Conservation (phyloP, 768 basidiomycete species). For the Rubroboletus pulcherrimus region DNA sequence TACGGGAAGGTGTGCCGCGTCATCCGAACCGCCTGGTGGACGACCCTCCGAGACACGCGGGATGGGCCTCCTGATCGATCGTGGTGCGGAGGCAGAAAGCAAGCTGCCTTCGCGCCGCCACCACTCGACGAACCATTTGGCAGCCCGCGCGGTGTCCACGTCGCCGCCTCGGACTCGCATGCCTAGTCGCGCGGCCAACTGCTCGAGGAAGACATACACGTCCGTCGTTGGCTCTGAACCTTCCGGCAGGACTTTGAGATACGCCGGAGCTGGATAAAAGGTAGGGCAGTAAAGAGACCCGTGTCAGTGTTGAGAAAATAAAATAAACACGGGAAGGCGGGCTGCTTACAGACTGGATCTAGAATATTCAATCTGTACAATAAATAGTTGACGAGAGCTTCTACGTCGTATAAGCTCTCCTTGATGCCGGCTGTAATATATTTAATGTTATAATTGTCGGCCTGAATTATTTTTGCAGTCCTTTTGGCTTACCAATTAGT, state of each 20-base stretch:
- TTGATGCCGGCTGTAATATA: conserved; percentile 79
- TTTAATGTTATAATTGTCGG: conserved; percentile 2
- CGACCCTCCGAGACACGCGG: not conserved
- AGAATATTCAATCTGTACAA: conserved; percentile 80
- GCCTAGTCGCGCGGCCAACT: conserved; percentile 71
- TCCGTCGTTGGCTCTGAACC: conserved; percentile 56
- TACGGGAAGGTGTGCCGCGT: not conserved
- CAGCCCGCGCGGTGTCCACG: conserved; percentile 66
- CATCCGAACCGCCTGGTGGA: not conserved
- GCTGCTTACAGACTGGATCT: conserved; percentile 60
- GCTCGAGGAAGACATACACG: conserved; percentile 60
- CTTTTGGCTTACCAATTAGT: conserved; percentile 71
- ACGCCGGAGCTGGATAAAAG: conserved; percentile 59
- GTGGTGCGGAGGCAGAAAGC: conserved; percentile 44
- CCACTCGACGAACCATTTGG: conserved; percentile 78
- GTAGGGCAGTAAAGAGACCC: not conserved
- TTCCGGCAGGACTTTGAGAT: conserved; percentile 57
- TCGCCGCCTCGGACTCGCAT: conserved; percentile 78
- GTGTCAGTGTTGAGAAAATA: conserved; percentile 1
- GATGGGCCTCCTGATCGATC: conserved; percentile 7
- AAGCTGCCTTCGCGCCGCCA: conserved; percentile 78
- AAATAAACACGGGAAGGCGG: not conserved
- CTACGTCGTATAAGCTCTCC: conserved; percentile 83
- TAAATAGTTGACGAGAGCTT: conserved; percentile 82
- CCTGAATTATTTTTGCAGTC: not conserved